These are phyloP conservation scores for Musa balbisiana DNA, from an alignment of 202 grass and related monocot species.

Conservation along the genomic window DNA sequence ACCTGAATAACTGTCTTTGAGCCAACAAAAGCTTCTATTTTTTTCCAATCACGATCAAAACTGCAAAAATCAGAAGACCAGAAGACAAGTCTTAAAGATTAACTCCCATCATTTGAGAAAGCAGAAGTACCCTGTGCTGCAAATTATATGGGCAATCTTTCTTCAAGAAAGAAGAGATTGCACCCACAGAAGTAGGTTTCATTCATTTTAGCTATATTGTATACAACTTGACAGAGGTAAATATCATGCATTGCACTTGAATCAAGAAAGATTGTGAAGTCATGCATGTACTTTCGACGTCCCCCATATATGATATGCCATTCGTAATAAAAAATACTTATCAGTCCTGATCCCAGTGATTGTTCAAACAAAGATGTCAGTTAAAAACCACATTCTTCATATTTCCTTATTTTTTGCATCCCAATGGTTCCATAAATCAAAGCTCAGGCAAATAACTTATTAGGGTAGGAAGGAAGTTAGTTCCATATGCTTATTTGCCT, in stretches of 20 bases:
- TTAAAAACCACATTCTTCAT: neutral
- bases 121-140: neutral
- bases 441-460: neutral
- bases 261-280: too few relatives aligned
- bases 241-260: neutral
- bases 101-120: neutral
- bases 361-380: neutral
- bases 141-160: neutral
- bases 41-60: conserved; percentile 99
- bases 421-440: neutral
- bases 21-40: conserved; percentile 99
- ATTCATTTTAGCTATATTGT: neutral
- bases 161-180: neutral
- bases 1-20: conserved; percentile 99
- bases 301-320: too few relatives aligned
- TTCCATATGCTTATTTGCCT: neutral
- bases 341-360: neutral
- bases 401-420: neutral
- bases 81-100: neutral
- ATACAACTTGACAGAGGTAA: neutral
- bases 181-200: neutral
- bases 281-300: too few relatives aligned
- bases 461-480: neutral
- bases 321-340: neutral
- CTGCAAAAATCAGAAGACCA: conserved; percentile 35